Base-by-base conservation (phyloP, 1,284 basidiomycete genomes). In the Cryptococcus deneoformans region DNA sequence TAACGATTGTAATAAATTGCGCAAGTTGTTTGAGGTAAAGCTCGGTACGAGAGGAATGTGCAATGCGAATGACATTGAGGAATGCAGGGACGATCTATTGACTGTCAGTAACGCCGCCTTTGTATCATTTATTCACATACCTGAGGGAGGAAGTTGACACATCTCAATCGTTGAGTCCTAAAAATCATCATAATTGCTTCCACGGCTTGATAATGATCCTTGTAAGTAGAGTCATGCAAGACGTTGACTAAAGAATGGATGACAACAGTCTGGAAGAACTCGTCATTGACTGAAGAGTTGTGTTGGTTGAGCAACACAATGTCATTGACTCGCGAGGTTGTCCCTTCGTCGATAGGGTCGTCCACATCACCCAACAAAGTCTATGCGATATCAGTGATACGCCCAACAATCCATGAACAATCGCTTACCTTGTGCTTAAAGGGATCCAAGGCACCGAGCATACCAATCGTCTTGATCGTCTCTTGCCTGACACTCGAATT, bases 111-210 rank as follows among this genome's bases (percentile, higher is more conserved):
- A 36, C 4, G 35, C 29, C 29, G 29, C 40, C 9, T 34, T 4
- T 24, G 36, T 40, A 42, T 52, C 4, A 8, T 38, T 34, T 37
- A 60, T 81, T 61, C 69, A 92, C 46, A 14, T 47, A 47, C 92
- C 82, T 95, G 92, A 46, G 95, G 92, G 39, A 99, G 79, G 80
- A 97, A 99, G 5, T 90, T 86, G 36, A 97, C 94, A 75, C 94
- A 98, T 81, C 94, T 93, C 69, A 99, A 80, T 7, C 96, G 92
- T 74, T 99, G 93, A 0, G 94, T 98, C 77, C 95, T 93, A 84
- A 99, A 99, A 63, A 99, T 98, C 59, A 94, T 91, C 92, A 99
- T 99, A 69, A 99, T 90, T 2, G 95, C 94, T 76, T 99, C 94
- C 64, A 99, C 95, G 58, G 95, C 95, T 47, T 87, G 91, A 76